Conservation (phyloP, 192 early-diverging fungal genomes). For the Allomyces javanicus region DNA sequence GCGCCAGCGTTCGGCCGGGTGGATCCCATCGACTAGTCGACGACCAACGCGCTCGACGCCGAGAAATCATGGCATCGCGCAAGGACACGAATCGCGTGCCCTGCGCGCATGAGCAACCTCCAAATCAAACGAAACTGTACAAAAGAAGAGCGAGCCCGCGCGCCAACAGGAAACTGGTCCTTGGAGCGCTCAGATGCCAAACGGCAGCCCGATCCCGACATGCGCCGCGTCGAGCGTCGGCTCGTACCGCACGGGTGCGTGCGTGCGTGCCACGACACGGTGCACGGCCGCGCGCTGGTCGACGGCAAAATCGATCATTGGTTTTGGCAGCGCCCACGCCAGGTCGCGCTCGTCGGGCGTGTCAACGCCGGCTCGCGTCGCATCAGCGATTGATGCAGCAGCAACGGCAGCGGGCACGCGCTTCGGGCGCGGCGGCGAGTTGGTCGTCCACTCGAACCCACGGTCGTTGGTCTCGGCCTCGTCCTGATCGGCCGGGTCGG, state of each 20-base stretch:
- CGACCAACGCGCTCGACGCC: too few relatives aligned
- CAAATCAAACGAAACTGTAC: too few relatives aligned
- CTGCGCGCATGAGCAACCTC: too few relatives aligned
- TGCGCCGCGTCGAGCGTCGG: neutral
- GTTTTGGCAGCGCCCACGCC: neutral
- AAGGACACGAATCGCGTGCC: too few relatives aligned
- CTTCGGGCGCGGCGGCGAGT: neutral
- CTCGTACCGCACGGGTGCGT: neutral
- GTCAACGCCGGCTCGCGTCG: too few relatives aligned
- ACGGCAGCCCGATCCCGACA: neutral
- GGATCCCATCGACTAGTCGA: too few relatives aligned
- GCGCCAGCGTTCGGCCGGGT: too few relatives aligned
- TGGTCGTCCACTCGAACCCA: neutral
- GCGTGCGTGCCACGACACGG: neutral
- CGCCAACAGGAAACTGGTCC: too few relatives aligned
- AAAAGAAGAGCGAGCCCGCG: too few relatives aligned
- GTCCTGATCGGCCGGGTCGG: neutral
- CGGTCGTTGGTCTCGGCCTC: neutral
- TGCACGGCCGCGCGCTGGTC: neutral
- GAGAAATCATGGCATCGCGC: too few relatives aligned
- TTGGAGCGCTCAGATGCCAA: neutral
- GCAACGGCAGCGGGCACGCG: neutral
- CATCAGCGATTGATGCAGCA: too few relatives aligned
- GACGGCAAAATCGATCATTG: neutral
- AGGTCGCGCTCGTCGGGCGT: neutral